Base-by-base conservation (phyloP, 257 asterid species). In the Thymus quinquecostatus region DNA sequence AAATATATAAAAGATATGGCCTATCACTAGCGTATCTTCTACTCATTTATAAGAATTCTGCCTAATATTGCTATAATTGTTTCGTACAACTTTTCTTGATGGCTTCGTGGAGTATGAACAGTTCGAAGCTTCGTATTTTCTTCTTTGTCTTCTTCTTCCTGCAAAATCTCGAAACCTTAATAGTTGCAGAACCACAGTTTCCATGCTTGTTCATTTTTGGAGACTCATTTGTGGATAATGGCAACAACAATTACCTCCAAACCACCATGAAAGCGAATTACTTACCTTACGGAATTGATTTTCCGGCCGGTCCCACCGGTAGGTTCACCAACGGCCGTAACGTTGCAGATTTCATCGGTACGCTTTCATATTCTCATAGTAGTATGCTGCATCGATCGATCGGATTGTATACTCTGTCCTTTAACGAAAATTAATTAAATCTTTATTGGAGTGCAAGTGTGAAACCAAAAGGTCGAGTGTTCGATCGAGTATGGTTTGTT, bases 161-260 rank as follows among this genome's bases (percentile, higher is more conserved):
- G 10, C 45, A 69, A 71, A 51, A 8, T 49, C 63, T 60, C 30
- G 41, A 28, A 57, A 30, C 13, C 47, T 27, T n/a, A 38, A 36
- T 55, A n/a, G 45, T 36, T 11, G 69, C 71, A 21, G 67, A 65
- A 27, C 75, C 70, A 1, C 69, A 73, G 69, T 82, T 74, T 27
- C 82, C 88, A 1, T 81, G 88, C 61, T 76, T 61, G 47, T 81
- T 84, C 76, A 60, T 79, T 13, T 60, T 82, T 14, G 88, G 85
- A 2, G 88, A 81, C 67, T 79, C 86, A 0, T 5, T 69, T 4
- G 74, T 77, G 2, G 89, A 84, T 67, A 82, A 77, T 56, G 89
- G 86, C 55, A 82, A 82, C 57, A 84, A 84, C 43, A 77, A 79
- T 66, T 1, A 69, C 4, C 84, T 70, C 3, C 0, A 32, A 4